A percentile compares a stretch with the other conserved stretches of the same genome.
Conservation (phyloP, 352 stramenopile genomes). For the Phytopythium cucurbitacearum region DNA sequence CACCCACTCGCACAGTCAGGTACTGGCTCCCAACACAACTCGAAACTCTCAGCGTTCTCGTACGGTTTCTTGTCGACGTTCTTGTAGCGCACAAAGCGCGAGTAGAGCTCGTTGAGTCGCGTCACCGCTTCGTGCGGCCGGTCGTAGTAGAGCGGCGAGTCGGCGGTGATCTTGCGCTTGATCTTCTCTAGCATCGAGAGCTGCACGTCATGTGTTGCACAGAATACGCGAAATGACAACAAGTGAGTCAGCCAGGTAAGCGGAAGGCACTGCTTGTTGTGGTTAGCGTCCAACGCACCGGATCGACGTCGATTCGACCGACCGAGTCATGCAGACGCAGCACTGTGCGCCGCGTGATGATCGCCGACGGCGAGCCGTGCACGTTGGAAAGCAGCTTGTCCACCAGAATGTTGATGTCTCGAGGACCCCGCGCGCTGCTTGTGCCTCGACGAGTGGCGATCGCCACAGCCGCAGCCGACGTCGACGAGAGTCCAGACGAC, state of each 20-base stretch:
- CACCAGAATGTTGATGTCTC: constrained; percentile 49
- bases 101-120: constrained; percentile 74
- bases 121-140: constrained; percentile 38
- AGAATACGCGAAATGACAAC: neutral
- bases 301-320: constrained; percentile 18
- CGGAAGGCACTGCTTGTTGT: neutral
- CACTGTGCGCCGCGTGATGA: constrained; percentile 52
- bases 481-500: constrained; percentile 10
- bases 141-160: constrained; percentile 38
- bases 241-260: neutral
- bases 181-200: constrained; percentile 76
- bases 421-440: constrained; percentile 19
- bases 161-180: constrained; percentile 51
- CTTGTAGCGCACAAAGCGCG: constrained; percentile 70
- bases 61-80: constrained; percentile 77
- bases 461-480: constrained; percentile 22
- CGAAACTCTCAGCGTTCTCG: neutral
- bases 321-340: constrained; percentile 50
- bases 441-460: constrained; percentile 24
- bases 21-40: neutral
- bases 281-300: constrained; percentile 14
- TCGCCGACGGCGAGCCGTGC: constrained; percentile 45
- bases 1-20: neutral
- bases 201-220: constrained; percentile 13
- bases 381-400: constrained; percentile 50